These are phyloP conservation scores for Kodamaea kaohsiungensis DNA, from an alignment of 805 yeast genomes.

Conservation along the genomic window DNA sequence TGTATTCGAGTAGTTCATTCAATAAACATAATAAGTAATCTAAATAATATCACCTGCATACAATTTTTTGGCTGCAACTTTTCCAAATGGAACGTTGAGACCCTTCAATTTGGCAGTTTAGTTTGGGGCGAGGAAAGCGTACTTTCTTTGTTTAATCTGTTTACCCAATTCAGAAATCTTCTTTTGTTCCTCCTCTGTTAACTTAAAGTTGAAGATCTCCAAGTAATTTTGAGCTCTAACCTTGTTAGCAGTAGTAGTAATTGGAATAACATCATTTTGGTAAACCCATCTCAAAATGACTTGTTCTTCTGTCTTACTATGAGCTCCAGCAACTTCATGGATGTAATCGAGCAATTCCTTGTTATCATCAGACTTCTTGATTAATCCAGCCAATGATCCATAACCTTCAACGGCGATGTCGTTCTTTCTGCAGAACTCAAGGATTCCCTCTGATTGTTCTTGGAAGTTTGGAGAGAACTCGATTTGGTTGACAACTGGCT, in stretches of 20 bases:
- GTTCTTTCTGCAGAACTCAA: constrained; percentile 67
- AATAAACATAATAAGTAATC: no score
- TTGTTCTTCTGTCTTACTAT: constrained; percentile 60
- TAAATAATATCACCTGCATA: no score
- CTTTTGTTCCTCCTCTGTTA: constrained; percentile 63
- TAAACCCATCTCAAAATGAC: constrained; percentile 82
- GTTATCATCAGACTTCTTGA: constrained; percentile 66
- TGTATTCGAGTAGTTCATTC: no score
- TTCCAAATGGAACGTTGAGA: no score
- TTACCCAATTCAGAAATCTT: constrained; percentile 60
- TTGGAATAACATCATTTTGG: constrained; percentile 71
- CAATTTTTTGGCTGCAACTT: no score
- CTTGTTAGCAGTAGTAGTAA: constrained; percentile 76
- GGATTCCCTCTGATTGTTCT: constrained; percentile 67
- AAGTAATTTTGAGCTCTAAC: constrained; percentile 58
- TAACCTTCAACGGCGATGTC: constrained; percentile 62
- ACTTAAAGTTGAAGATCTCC: constrained; percentile 53
- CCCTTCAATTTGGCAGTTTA: no score
- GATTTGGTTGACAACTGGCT: constrained; percentile 89
- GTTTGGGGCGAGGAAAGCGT: no score
- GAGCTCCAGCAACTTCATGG: constrained; percentile 52
- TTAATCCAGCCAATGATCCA: constrained; percentile 75
- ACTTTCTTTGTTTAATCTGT: no score
- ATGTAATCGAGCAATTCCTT: constrained; percentile 55
- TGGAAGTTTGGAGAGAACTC: constrained; percentile 88